Percentiles rank a stretch among this genome's conserved stretches.
Conservation (phyloP, 1,284 basidiomycete species). For the Apiotrichum sp. region DNA sequence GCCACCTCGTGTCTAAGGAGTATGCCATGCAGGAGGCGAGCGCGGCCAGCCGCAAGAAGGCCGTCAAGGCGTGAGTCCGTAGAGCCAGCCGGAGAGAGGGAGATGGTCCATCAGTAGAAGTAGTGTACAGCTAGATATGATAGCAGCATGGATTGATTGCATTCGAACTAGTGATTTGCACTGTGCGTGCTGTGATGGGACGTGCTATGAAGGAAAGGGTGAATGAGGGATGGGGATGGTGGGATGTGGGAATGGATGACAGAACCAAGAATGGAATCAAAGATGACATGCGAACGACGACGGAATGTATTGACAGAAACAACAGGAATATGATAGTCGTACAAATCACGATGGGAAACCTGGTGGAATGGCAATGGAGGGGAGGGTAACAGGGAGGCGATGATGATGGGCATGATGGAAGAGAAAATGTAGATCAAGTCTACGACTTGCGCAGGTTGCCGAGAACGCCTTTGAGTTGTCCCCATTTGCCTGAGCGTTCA, state of each 20-base stretch:
- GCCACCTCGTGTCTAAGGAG: constrained; percentile 51
- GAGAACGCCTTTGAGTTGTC: constrained; percentile 20
- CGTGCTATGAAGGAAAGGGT: not conserved
- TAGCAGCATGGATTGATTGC: constrained; percentile 9
- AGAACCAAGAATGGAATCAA: not conserved
- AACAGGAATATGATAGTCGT: not conserved
- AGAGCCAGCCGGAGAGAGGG: not conserved
- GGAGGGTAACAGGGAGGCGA: too few species aligned
- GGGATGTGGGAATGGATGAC: not conserved
- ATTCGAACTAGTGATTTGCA: not conserved
- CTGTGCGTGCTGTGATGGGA: not conserved
- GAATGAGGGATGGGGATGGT: not conserved
- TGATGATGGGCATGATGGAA: not conserved
- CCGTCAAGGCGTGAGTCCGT: constrained; percentile 22
- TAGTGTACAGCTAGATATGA: constrained; percentile 1
- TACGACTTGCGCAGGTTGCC: constrained; percentile 11
- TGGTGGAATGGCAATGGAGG: too few species aligned
- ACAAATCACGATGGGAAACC: not conserved
- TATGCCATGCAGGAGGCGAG: constrained; percentile 46
- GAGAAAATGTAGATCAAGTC: not conserved
- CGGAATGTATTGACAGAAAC: not conserved
- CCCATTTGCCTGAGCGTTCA: constrained; percentile 15
- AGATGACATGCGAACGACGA: too few species aligned
- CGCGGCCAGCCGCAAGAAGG: constrained; percentile 28
- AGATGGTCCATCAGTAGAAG: not conserved